Conservation (phyloP, 2,329 filamentous ascomycete genomes). For the Fusarium begoniae region DNA sequence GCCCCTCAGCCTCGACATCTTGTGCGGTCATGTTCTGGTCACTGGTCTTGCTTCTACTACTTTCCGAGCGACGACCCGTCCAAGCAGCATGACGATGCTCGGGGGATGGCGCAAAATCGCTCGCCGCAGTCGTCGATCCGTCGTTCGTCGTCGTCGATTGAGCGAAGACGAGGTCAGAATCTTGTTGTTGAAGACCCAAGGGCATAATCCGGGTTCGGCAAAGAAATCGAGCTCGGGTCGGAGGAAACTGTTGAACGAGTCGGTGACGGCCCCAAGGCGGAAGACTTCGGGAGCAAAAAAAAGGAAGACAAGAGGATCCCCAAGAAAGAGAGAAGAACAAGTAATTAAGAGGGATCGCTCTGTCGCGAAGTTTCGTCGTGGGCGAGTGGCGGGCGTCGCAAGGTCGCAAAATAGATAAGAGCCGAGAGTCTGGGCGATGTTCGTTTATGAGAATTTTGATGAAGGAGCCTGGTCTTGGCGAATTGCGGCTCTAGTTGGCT, state of each 20-base stretch:
- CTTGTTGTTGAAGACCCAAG: slow-evolving; percentile 39
- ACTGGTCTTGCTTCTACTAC: slow-evolving; percentile 39
- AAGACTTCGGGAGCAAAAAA: slow-evolving; percentile 15
- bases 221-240: neutral
- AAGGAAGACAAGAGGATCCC: slow-evolving; percentile 14
- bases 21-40: slow-evolving; percentile 49
- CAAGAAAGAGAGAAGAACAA: neutral
- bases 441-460: slow-evolving; percentile 38
- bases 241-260: slow-evolving; percentile 6
- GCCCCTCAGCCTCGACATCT: slow-evolving; percentile 54
- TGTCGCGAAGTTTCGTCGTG: neutral
- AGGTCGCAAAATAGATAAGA: slow-evolving; percentile 27
- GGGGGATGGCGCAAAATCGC: slow-evolving; percentile 36
- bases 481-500: slow-evolving; percentile 33
- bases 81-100: slow-evolving; percentile 48
- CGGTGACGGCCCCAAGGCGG: slow-evolving; percentile 21
- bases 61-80: slow-evolving; percentile 39
- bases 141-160: slow-evolving; percentile 25
- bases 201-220: slow-evolving; percentile 35
- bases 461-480: slow-evolving; percentile 4
- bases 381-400: slow-evolving; percentile 19
- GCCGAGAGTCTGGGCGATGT: slow-evolving; percentile 17
- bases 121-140: slow-evolving; percentile 30
- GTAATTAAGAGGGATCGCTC: slow-evolving; percentile 14
- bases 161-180: slow-evolving; percentile 37